Base-by-base conservation (phyloP, 306 rosid species). In the Gillenia trifoliata region DNA sequence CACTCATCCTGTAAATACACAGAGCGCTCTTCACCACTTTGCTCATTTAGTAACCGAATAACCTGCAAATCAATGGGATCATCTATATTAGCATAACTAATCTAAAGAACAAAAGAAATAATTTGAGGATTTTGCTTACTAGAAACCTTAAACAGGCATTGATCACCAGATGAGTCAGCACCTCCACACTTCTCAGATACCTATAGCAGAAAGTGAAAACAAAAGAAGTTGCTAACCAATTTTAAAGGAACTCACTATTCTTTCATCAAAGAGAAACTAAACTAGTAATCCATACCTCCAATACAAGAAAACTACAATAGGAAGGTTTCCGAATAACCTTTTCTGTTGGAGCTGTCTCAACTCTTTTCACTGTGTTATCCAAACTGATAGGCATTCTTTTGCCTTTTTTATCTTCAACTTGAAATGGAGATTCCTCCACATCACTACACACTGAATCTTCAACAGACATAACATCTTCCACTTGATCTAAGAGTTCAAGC, bases 401-500 rank as follows among this genome's bases (percentile, higher is more conserved):
- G 36, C 45, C 66, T 57, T 73, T 74, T 75, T 55, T 78, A 77
- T 77, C 84, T 87, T 72, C 78, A 66, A 82, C 74, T 66, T 86
- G 82, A 55, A 28, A 64, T 80, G 80, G 81, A 83, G 65, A 64
- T 72, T 69, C 78, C 60, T 69, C 83, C 71, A 59, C 72, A 64
- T 78, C 81, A 64, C 73, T 67, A 61, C 85, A 71, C 38, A 71
- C 28, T 40, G 80, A 75, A 71, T 83, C 83, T 50, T 91, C 97
- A 86, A 84, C 89, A 75, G 86, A 74, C 71, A 91, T 91, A 83
- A 81, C 96, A 83, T 94, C 97, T 83, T 94, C 91, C 31, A 94
- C 97, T 81, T 94, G 96, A 87, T 91, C 98, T 79, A 94, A 82
- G 72, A 94, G 90, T 79, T 94, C 98, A 86, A 94, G 96, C 88